Evolutionary conservation across 129 eudicot genomes (phyloP).

Genomic region (Helianthus annuus): DNA sequence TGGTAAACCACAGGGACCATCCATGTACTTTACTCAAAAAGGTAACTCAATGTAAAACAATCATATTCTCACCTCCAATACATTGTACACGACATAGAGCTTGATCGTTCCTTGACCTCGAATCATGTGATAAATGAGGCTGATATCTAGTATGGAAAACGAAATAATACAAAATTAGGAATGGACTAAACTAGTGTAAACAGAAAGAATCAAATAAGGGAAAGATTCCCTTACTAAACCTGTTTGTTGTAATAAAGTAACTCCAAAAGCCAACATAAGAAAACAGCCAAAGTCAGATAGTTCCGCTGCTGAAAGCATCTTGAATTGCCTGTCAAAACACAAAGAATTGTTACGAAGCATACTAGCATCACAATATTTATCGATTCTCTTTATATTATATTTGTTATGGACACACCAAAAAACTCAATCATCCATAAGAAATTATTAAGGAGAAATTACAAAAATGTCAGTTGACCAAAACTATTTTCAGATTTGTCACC

Average conservation of each 20-base stretch:
- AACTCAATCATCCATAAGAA: background rate
- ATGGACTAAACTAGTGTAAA: constrained; percentile 11
- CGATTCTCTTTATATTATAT: background rate
- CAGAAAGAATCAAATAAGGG: constrained; percentile 9
- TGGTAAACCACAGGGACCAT: background rate
- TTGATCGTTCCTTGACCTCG: constrained; percentile 97
- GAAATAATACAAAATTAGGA: constrained; percentile 26
- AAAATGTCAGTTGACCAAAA: no score
- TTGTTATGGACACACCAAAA: background rate
- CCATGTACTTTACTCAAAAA: background rate
- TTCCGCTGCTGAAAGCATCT: constrained; percentile 85
- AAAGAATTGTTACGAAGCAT: constrained; percentile 28
- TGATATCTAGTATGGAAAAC: constrained; percentile 60
- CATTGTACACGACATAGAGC: constrained; percentile 97
- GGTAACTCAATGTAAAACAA: constrained; percentile 7
- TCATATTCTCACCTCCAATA: constrained; percentile 74
- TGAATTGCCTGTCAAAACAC: constrained; percentile 76
- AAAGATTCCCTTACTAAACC: constrained; percentile 59
- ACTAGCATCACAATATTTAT: constrained; percentile 6
- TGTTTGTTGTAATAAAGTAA: constrained; percentile 73
- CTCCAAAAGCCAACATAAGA: constrained; percentile 67
- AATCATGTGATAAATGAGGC: constrained; percentile 97
- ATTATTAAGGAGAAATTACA: background rate
- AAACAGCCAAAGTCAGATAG: constrained; percentile 90
- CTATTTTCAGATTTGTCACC: no score